phyloP scores from a whole-genome alignment of 768 basidiomycete species.

The Trametes punicea region DNA sequence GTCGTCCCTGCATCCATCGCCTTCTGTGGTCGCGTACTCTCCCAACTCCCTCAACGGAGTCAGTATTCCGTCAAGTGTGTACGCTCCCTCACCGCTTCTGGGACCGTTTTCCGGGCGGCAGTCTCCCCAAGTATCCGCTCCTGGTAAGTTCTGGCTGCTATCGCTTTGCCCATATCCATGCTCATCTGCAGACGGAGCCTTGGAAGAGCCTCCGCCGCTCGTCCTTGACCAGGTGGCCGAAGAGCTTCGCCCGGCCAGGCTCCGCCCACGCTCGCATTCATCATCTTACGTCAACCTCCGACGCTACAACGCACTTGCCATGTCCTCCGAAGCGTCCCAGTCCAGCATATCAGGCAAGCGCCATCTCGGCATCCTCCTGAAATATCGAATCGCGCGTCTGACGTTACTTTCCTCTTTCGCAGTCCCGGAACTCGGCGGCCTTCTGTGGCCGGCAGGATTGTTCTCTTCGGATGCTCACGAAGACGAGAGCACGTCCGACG shows the following conservation, averaged over 20 bases:
- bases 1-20: background rate
- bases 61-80: slow-evolving; percentile 7
- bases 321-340: background rate
- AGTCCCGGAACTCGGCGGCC: slow-evolving; percentile 3
- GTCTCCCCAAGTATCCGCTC: background rate
- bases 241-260: background rate
- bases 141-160: background rate
- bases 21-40: background rate
- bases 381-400: background rate
- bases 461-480: background rate
- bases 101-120: background rate
- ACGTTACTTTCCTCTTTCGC: background rate
- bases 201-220: slow-evolving; percentile 3
- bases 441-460: background rate
- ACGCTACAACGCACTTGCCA: background rate
- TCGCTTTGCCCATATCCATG: background rate
- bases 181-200: background rate
- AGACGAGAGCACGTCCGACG: too few species aligned
- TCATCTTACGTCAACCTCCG: background rate
- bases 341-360: slow-evolving; percentile 7
- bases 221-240: background rate
- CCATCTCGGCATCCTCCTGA: background rate
- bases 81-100: slow-evolving; percentile 2
- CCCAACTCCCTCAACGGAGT: slow-evolving; percentile 4
- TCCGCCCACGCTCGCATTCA: slow-evolving; percentile 1